These are phyloP conservation scores for Clavulina sp. DNA, from an alignment of 768 basidiomycete species.

Conservation along the genomic window DNA sequence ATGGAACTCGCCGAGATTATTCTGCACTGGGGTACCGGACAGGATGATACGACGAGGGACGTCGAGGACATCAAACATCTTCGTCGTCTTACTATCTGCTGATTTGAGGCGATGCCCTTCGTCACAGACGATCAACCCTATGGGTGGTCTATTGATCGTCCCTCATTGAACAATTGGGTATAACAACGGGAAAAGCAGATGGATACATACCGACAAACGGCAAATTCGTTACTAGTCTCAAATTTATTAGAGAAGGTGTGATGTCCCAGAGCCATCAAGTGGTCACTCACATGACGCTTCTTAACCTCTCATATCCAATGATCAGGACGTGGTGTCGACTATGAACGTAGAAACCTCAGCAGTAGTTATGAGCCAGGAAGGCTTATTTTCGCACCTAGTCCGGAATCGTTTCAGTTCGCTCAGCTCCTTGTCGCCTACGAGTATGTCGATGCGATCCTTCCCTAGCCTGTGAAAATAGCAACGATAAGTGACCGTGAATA, in stretches of 20 bases:
- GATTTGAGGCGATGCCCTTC: constrained; percentile 94
- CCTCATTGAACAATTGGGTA: constrained; percentile 2
- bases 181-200: neutral
- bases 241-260: neutral
- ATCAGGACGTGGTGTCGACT: constrained; percentile 66
- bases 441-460: constrained; percentile 36
- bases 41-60: constrained; percentile 72
- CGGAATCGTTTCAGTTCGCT: constrained; percentile 48
- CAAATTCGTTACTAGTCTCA: constrained; percentile 36
- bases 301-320: constrained; percentile 85
- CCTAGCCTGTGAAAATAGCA: constrained; percentile 27
- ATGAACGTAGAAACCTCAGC: neutral
- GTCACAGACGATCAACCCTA: constrained; percentile 88
- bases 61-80: constrained; percentile 62
- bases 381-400: constrained; percentile 37
- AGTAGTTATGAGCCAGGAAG: neutral
- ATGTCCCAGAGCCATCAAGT: neutral
- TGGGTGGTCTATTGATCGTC: constrained; percentile 44
- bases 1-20: constrained; percentile 89
- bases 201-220: constrained; percentile 41
- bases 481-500: neutral
- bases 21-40: constrained; percentile 94
- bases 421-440: constrained; percentile 43
- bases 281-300: constrained; percentile 55
- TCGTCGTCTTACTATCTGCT: constrained; percentile 74